Percentiles rank a stretch among this genome's conserved stretches.
These are phyloP conservation scores for Aureobasidium melanogenum DNA, from an alignment of 2,329 filamentous ascomycete genomes.

Conservation along the genomic window DNA sequence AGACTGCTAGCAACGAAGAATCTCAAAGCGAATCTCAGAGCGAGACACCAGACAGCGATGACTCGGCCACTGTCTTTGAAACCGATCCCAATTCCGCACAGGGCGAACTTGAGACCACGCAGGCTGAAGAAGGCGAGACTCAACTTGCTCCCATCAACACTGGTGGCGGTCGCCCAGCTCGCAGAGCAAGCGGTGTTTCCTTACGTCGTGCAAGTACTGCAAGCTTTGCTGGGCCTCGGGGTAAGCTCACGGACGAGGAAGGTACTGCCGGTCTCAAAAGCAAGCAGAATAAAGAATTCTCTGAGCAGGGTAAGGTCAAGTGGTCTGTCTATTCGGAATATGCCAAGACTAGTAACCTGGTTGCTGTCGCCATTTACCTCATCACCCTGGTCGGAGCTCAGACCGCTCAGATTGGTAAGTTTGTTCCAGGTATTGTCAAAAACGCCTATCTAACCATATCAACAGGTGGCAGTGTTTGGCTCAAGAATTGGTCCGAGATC, in stretches of 20 bases:
- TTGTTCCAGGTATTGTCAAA: neutral
- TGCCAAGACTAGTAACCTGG: constrained; percentile 84
- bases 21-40: constrained; percentile 32
- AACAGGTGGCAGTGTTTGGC: constrained; percentile 74
- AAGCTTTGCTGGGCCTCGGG: constrained; percentile 77
- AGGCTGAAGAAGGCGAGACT: constrained; percentile 62
- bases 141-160: constrained; percentile 67
- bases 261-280: constrained; percentile 56
- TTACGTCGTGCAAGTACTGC: constrained; percentile 84
- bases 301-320: constrained; percentile 95
- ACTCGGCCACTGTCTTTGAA: constrained; percentile 52
- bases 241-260: constrained; percentile 79
- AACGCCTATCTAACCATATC: constrained; percentile 18
- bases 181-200: constrained; percentile 63
- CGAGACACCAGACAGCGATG: constrained; percentile 52
- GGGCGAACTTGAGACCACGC: constrained; percentile 47
- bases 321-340: constrained; percentile 94
- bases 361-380: constrained; percentile 74
- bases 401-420: constrained; percentile 66
- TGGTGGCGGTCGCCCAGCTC: constrained; percentile 45
- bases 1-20: constrained; percentile 55
- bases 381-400: constrained; percentile 70
- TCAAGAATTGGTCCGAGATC: constrained; percentile 81
- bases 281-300: constrained; percentile 77
- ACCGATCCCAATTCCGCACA: constrained; percentile 38